These are phyloP conservation scores for Artomyces pyxidatus DNA, from an alignment of 768 basidiomycete species.

Conservation along the genomic window DNA sequence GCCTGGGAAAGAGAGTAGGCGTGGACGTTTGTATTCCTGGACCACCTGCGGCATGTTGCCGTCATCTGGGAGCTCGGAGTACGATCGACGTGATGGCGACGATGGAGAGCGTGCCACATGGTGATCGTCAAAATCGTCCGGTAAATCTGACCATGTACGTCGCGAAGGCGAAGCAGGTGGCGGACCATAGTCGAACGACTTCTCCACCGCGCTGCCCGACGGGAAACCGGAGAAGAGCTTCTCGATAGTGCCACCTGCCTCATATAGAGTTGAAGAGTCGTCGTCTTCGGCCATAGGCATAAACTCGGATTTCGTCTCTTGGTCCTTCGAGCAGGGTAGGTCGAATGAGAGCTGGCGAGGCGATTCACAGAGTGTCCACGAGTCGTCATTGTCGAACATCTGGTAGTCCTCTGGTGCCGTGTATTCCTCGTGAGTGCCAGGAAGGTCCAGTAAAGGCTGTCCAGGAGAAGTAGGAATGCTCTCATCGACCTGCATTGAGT, in stretches of 20 bases:
- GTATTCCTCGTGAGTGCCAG: too few species aligned
- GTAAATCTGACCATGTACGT: neutral
- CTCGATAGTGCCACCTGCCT: neutral
- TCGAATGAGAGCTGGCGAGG: too few species aligned
- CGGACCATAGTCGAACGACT: too few species aligned
- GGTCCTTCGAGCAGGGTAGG: too few species aligned
- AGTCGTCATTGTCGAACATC: too few species aligned
- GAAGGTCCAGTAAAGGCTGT: too few species aligned
- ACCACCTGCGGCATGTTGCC: neutral
- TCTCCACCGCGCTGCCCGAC: too few species aligned
- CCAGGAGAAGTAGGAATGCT: too few species aligned
- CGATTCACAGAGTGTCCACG: too few species aligned
- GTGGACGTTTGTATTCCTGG: conserved; percentile 4
- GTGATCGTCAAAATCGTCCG: conserved; percentile 1
- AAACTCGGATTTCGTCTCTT: neutral
- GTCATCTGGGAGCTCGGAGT: conserved; percentile 13
- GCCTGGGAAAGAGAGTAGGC: conserved; percentile 32
- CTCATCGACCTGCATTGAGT: too few species aligned
- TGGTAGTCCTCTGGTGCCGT: too few species aligned
- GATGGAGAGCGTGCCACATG: neutral
- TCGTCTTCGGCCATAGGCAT: neutral
- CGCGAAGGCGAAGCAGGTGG: conserved; percentile 3
- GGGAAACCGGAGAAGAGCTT: neutral
- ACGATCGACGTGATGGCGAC: conserved; percentile 13
- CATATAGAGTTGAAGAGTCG: neutral